Evolutionary conservation across 331 rosid genomes (phyloP), one percentile per base, ranked within the genome.

Genomic region (Malus hybrid): DNA sequence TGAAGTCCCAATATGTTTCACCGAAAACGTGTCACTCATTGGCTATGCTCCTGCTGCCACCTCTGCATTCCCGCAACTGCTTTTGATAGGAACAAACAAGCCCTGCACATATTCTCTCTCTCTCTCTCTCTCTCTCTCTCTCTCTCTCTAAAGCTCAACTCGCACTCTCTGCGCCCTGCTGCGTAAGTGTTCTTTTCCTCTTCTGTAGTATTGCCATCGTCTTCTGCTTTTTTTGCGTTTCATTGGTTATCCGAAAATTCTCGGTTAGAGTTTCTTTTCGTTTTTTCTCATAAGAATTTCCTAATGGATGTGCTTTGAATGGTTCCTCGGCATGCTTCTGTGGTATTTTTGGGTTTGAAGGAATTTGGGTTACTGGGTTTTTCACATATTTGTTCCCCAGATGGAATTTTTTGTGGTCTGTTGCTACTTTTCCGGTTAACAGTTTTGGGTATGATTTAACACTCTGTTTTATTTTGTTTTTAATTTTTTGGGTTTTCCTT

Each of bases 1-100:
- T 39, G 2, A 36, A 36, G 44, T 39, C 12, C 46, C 46, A 39
- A 39, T 39, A 39, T 3, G 46, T 39, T 39, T 39, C 46, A 39
- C 46, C 46, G 12, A 39, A 39, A 39, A 39, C 46, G 83, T 82
- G 86, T 78, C 83, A 4, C 65, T 14, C 86, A 59, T 71, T 65
- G 83, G 80, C 34, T 42, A 74, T 16, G 75, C 62, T 73, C 59
- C 39, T 34, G 10, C 18, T 56, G 77, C 83, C 80, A 78, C 76
- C 86, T 82, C 32, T 36, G 13, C 81, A 67, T 59, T 42, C 16
- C 61, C 36, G 4, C 8, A 61, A 69, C 72, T 63, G 72, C 24
- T 63, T 65, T 42, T n/a, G 74, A 18, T 20, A 52, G 3, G 52
- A 52, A 75, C 52, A 16, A 52, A 75, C 52, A 16, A 60, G 76